A percentile compares a stretch with the other conserved stretches of the same genome.
phyloP scores from a whole-genome alignment of 169 alveolate species.

The Plasmodium vivax region DNA sequence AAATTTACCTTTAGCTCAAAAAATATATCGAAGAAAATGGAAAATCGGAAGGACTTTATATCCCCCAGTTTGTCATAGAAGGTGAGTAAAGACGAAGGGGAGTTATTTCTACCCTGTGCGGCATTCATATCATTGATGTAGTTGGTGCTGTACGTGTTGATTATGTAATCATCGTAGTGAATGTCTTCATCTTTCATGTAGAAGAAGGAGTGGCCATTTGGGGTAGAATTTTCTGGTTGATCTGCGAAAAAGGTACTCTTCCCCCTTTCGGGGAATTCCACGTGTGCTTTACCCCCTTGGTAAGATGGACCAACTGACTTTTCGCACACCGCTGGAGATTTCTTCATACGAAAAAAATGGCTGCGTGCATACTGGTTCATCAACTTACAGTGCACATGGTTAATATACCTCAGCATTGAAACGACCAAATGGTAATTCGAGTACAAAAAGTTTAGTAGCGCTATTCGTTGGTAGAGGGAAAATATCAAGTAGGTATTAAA shows the following conservation, averaged over 20 bases:
- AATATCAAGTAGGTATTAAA: constrained; percentile 53
- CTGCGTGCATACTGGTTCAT: constrained; percentile 15
- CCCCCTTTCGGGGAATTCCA: background rate
- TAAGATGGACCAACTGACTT: background rate
- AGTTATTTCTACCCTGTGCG: background rate
- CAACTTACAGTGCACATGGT: constrained; percentile 56
- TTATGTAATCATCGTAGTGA: constrained; percentile 49
- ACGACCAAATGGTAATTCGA: constrained; percentile 29
- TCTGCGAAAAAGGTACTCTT: background rate
- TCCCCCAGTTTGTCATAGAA: constrained; percentile 40
- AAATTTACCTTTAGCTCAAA: constrained; percentile 68
- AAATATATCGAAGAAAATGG: constrained; percentile 61
- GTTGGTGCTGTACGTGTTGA: constrained; percentile 69
- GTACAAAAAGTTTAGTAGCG: constrained; percentile 49
- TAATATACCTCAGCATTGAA: constrained; percentile 55
- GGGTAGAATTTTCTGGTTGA: background rate
- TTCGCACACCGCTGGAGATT: background rate
- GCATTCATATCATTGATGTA: constrained; percentile 52
- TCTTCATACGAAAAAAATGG: background rate
- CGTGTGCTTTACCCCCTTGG: background rate
- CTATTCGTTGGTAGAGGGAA: constrained; percentile 61
- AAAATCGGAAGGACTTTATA: constrained; percentile 58
- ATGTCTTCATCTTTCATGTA: constrained; percentile 72
- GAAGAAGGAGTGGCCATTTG: constrained; percentile 10
- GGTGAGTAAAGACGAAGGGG: background rate